Evolutionary conservation across 371 early-diverging fungal genomes (phyloP).

Genomic region (Antonospora locustae): DNA sequence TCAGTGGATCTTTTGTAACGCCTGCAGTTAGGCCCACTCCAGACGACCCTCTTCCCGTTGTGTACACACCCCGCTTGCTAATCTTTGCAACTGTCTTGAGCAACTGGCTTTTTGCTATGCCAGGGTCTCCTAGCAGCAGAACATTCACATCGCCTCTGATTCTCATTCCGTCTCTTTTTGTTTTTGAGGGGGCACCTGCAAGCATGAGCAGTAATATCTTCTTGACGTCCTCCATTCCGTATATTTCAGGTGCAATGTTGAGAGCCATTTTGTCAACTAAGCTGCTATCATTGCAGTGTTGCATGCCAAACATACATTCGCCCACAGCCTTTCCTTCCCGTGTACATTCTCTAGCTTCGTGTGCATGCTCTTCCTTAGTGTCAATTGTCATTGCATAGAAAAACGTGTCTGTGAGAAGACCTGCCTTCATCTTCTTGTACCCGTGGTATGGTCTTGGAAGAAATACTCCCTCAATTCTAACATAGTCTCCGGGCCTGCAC

Average conservation of each 20-base stretch:
- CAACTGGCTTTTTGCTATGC: slow-evolving; percentile 69
- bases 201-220: slow-evolving; percentile 82
- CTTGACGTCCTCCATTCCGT: slow-evolving; percentile 88
- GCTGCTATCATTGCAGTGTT: slow-evolving; percentile 49
- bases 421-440: slow-evolving; percentile 72
- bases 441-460: slow-evolving; percentile 82
- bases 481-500: slow-evolving; percentile 76
- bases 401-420: slow-evolving; percentile 81
- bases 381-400: slow-evolving; percentile 70
- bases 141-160: slow-evolving; percentile 65
- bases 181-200: slow-evolving; percentile 85
- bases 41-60: slow-evolving; percentile 65
- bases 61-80: slow-evolving; percentile 53
- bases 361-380: slow-evolving; percentile 65
- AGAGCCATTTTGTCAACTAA: slow-evolving; percentile 61
- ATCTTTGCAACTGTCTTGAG: slow-evolving; percentile 54
- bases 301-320: background rate
- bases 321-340: background rate
- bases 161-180: slow-evolving; percentile 70
- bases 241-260: slow-evolving; percentile 83
- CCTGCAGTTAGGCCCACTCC: slow-evolving; percentile 62
- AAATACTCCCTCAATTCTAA: slow-evolving; percentile 71
- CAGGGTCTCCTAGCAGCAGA: slow-evolving; percentile 67
- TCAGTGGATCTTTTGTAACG: slow-evolving; percentile 62
- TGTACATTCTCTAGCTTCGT: background rate